Evolutionary conservation across 352 stramenopile genomes (phyloP), one percentile per base, ranked within the genome.

Genomic region (Globisporangium viniferum): DNA sequence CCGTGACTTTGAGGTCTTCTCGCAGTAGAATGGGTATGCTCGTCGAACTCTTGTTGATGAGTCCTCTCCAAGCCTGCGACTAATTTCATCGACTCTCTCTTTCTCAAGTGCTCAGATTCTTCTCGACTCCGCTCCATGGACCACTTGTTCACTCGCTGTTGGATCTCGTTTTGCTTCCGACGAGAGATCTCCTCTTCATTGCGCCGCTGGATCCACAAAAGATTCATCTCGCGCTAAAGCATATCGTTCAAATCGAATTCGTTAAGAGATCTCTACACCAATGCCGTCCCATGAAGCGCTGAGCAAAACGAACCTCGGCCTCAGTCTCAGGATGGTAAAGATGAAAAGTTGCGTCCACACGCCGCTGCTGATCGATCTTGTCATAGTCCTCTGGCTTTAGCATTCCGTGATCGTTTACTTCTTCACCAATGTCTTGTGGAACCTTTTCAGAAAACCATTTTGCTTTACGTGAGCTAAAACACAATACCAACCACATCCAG

Each of bases 71-170:
- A 74, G 4, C 78, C 80, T 24, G 74, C 80, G 18, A 84, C 83
- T 5, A 91, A 48, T 35, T 86, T 86, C 33, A 79, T 80, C 5
- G 81, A 76, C 63, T 91, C 83, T n/a, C 78, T 74, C 69, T 89
- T 91, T 29, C 83, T 73, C 2, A 93, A 64, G 48, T 78, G 76
- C 66, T 93, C 85, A 0, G 78, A 87, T 62, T 93, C 85, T 15
- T 91, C 80, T n/a, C 85, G 85, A 65, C 81, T 90, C 24, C 78
- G 75, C 22, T 80, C 72, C 64, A 90, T 77, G 0, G 82, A 78
- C 85, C 85, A 93, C 41, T 79, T 79, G 8, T 78, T 70, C 15
- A 93, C 67, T 39, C 69, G 77, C 14, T 76, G 69, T 22, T 81
- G 73, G 15, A 93, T 69, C 66, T 91, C 82, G 48, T 65, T 54